Percentiles rank a stretch among this genome's conserved stretches.
These are phyloP conservation scores for Fusarium sp. DNA, from an alignment of 2,329 filamentous ascomycete species.

Conservation along the genomic window DNA sequence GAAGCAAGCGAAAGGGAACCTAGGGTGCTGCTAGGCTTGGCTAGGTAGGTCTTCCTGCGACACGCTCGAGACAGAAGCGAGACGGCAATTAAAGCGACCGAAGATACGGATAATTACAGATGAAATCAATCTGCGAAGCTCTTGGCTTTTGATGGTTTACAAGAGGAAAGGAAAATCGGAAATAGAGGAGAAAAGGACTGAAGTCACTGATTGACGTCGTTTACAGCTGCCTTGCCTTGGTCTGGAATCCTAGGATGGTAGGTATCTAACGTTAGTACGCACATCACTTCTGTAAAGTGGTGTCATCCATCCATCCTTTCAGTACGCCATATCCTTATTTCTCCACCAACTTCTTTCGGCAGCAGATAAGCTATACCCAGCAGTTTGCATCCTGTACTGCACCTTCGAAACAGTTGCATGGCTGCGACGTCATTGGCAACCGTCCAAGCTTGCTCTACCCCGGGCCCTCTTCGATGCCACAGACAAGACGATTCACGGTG, in stretches of 20 bases:
- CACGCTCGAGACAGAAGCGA: constrained; percentile 42
- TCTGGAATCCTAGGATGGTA: constrained; percentile 24
- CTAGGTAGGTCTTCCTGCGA: constrained; percentile 36
- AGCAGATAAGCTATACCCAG: constrained; percentile 19
- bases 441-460: constrained; percentile 40
- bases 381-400: constrained; percentile 29
- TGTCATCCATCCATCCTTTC: constrained; percentile 35
- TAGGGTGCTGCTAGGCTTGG: background rate
- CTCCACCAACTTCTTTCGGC: constrained; percentile 29
- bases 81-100: constrained; percentile 18
- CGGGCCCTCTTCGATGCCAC: constrained; percentile 15
- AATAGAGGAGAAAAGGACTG: constrained; percentile 15
- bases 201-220: constrained; percentile 29
- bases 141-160: constrained; percentile 27
- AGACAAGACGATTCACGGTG: constrained; percentile 13
- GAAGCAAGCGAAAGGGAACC: constrained; percentile 23
- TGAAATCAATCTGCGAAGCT: background rate
- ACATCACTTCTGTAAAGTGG: constrained; percentile 33
- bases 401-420: constrained; percentile 36
- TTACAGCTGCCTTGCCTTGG: constrained; percentile 33
- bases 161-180: background rate
- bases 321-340: constrained; percentile 21
- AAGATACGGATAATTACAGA: background rate
- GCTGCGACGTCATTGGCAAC: constrained; percentile 42
- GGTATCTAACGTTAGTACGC: constrained; percentile 21